Evolutionary conservation across 208 protist genomes (phyloP), one percentile per base, ranked within the genome.

Genomic region (Leishmania lainsoni): DNA sequence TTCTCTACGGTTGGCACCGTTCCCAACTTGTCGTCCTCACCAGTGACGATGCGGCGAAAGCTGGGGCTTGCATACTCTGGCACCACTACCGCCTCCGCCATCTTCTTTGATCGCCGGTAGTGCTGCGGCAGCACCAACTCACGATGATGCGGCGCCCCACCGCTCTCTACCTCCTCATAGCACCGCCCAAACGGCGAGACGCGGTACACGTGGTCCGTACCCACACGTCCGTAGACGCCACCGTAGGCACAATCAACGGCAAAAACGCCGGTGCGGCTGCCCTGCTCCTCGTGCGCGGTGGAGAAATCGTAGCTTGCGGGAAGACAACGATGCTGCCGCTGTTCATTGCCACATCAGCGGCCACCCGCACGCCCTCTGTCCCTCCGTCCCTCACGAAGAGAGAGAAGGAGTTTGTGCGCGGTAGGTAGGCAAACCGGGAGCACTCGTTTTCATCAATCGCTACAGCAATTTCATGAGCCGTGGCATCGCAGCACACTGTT

Each of bases 171-270:
- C 66, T 91, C 85, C 17, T 86, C 86, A 1, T 83, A 88, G 78
- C 91, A 94, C 2, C 90, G 87, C 51, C 94, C 94, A 73, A 93
- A 91, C 16, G 94, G 91, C 2, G 94, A 97, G 22, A 97, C 91
- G 52, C 89, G 91, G 70, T 92, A 93, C 9, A 90, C 74, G 51
- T 75, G 81, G 17, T 26, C 29, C 4, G 20, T 20, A 29, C 65
- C 58, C 22, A 87, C 82, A 3, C n/a, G 29, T 4, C 81, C 83
- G 54, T 84, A 86, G 29, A 93, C 75, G 0, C 92, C 94, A 45
- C 91, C 94, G 87, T 95, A 95, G 16, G 90, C 91, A 79, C 88
- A 95, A 78, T 97, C 92, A 49, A 94, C 79, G 5, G 81, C 83
- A 65, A 92, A 94, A 5, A 39, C 85, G 26, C 74, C 83, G 73